Conservation (phyloP, 192 early-diverging fungal species). For the Backusella morwellensis region DNA sequence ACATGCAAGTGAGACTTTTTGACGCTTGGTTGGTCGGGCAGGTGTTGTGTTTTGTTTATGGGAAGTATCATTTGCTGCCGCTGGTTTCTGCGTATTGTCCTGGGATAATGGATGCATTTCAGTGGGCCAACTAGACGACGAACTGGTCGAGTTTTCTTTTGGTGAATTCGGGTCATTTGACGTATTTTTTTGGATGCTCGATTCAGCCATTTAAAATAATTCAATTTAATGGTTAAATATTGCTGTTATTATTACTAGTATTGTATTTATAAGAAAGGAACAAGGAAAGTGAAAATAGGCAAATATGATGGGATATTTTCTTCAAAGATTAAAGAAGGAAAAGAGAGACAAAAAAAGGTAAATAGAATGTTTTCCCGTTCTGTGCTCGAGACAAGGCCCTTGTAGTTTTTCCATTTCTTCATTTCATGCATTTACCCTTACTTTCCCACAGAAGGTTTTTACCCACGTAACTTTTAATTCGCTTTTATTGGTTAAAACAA, state of each 20-base stretch:
- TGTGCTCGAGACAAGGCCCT: neutral
- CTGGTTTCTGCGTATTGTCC: neutral
- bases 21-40: slow-evolving; percentile 8
- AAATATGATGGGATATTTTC: neutral
- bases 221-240: neutral
- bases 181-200: neutral
- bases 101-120: neutral
- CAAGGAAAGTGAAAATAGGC: neutral
- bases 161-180: neutral
- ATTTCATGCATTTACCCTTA: neutral
- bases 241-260: neutral
- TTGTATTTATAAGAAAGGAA: neutral
- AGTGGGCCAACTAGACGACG: neutral
- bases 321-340: neutral
- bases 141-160: neutral
- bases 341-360: neutral
- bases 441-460: neutral
- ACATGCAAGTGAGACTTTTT: slow-evolving; percentile 16
- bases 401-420: neutral
- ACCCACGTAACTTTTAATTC: neutral
- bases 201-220: neutral
- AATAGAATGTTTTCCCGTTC: neutral
- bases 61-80: neutral
- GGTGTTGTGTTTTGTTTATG: neutral
- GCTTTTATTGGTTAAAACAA: neutral